phyloP scores from a whole-genome alignment of 208 protist genomes.

The Crithidia bombi region DNA sequence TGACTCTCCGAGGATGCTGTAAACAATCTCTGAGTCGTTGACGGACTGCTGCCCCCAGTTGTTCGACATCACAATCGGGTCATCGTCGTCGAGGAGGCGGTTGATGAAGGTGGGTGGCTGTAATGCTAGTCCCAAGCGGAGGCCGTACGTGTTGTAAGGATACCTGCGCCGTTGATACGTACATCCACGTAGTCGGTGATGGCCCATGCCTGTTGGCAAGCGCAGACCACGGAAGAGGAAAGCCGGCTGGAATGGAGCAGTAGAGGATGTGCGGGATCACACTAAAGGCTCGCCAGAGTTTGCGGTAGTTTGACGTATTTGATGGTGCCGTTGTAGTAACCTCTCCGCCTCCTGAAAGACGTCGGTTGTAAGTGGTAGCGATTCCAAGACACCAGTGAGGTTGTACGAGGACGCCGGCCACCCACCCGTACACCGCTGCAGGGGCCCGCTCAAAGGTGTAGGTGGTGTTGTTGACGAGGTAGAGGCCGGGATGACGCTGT shows the following conservation, averaged over 20 bases:
- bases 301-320: slow-evolving; percentile 7
- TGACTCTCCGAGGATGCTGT: neutral
- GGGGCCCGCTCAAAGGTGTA: slow-evolving; percentile 5
- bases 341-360: neutral
- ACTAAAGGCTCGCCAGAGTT: neutral
- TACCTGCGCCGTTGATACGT: slow-evolving; percentile 2
- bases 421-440: neutral
- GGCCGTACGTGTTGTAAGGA: too few relatives aligned
- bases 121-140: too few relatives aligned
- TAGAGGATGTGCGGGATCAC: slow-evolving; percentile 8
- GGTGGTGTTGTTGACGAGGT: slow-evolving; percentile 16
- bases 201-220: too few relatives aligned
- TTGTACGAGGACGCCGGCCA: neutral
- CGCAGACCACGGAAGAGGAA: neutral
- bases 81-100: slow-evolving; percentile 3
- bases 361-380: too few relatives aligned
- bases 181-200: slow-evolving; percentile 5
- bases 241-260: neutral
- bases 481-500: slow-evolving; percentile 14
- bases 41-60: slow-evolving; percentile 31
- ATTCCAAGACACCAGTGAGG: neutral
- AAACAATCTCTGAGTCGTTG: neutral
- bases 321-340: neutral
- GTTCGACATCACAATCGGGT: slow-evolving; percentile 29
- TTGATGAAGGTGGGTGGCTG: slow-evolving; percentile 14